A percentile compares a stretch with the other conserved stretches of the same genome.
Evolutionary conservation across 257 asterid species (phyloP).

Genomic region (Eustoma russellianum): DNA sequence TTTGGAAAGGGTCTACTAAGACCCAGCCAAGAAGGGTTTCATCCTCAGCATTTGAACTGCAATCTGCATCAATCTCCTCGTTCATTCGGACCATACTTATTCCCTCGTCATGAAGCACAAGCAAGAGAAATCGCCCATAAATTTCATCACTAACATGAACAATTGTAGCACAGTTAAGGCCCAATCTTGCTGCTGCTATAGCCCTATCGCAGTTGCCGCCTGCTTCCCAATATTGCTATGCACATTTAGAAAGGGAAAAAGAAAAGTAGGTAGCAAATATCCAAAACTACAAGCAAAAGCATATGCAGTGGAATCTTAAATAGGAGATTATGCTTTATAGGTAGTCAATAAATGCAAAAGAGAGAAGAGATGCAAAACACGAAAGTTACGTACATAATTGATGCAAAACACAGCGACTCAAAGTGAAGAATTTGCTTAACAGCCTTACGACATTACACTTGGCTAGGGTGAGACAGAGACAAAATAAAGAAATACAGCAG

Average conservation of each 20-base stretch:
- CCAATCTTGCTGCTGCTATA: constrained; percentile 94
- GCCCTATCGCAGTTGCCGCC: constrained; percentile 98
- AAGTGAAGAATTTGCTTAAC: too few relatives aligned
- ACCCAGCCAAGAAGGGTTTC: constrained; percentile 95
- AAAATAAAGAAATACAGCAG: too few relatives aligned
- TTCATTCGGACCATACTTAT: constrained; percentile 54
- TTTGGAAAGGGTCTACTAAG: constrained; percentile 81
- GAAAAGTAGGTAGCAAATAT: constrained; percentile 9
- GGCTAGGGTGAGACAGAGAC: too few relatives aligned
- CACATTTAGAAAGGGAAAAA: constrained; percentile 10
- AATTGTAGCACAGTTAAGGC: constrained; percentile 56
- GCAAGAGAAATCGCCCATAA: constrained; percentile 72
- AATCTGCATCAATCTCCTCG: constrained; percentile 32
- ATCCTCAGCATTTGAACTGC: constrained; percentile 26
- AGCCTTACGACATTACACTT: too few relatives aligned
- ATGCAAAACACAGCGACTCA: too few relatives aligned
- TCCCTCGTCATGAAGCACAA: constrained; percentile 72
- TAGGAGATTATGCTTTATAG: too few relatives aligned
- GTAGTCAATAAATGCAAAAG: too few relatives aligned
- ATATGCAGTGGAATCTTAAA: not conserved
- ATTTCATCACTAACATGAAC: constrained; percentile 82
- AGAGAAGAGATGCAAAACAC: too few relatives aligned
- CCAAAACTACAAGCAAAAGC: not conserved
- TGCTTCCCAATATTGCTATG: constrained; percentile 88
- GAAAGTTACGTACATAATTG: too few relatives aligned